Evolutionary conservation across 2,329 filamentous ascomycete species (phyloP).

Genomic region (Fusarium piperis): DNA sequence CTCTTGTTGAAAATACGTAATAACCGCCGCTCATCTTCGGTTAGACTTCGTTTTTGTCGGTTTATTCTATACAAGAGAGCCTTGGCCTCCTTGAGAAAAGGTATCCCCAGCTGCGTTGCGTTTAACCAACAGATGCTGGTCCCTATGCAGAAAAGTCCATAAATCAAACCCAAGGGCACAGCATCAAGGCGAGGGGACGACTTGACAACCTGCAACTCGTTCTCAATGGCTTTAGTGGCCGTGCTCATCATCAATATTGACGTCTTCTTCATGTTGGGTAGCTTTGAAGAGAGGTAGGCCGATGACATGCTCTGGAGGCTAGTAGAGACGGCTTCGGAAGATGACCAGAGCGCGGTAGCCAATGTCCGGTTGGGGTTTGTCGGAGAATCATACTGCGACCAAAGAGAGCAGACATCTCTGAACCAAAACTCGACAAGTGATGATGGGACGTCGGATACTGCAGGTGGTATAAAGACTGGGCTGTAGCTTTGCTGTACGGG

Average conservation of each 20-base stretch:
- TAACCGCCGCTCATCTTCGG: slow-evolving; percentile 39
- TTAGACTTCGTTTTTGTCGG: slow-evolving; percentile 22
- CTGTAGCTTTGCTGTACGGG: slow-evolving; percentile 8
- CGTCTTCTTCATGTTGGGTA: slow-evolving; percentile 48
- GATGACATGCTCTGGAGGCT: slow-evolving; percentile 55
- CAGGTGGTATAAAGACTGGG: slow-evolving; percentile 12
- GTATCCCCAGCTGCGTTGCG: slow-evolving; percentile 44
- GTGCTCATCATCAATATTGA: slow-evolving; percentile 47
- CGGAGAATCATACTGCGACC: slow-evolving; percentile 53
- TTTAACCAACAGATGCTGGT: slow-evolving; percentile 54
- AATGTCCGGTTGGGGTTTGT: slow-evolving; percentile 52
- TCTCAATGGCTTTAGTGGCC: slow-evolving; percentile 47
- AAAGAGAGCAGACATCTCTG: slow-evolving; percentile 50
- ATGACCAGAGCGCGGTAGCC: slow-evolving; percentile 49
- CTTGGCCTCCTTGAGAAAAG: slow-evolving; percentile 45
- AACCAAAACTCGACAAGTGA: slow-evolving; percentile 51
- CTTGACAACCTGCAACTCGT: slow-evolving; percentile 43
- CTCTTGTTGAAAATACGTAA: slow-evolving; percentile 52
- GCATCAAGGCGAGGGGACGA: slow-evolving; percentile 13
- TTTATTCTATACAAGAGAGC: slow-evolving; percentile 41
- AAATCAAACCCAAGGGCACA: slow-evolving; percentile 49
- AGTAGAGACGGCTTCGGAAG: slow-evolving; percentile 50
- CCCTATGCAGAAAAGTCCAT: slow-evolving; percentile 52
- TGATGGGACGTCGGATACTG: slow-evolving; percentile 32
- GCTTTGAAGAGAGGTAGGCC: slow-evolving; percentile 46